Percentiles rank a stretch among this genome's conserved stretches.
phyloP scores from a whole-genome alignment of 805 yeast species.

The Teunomyces panamensis region DNA sequence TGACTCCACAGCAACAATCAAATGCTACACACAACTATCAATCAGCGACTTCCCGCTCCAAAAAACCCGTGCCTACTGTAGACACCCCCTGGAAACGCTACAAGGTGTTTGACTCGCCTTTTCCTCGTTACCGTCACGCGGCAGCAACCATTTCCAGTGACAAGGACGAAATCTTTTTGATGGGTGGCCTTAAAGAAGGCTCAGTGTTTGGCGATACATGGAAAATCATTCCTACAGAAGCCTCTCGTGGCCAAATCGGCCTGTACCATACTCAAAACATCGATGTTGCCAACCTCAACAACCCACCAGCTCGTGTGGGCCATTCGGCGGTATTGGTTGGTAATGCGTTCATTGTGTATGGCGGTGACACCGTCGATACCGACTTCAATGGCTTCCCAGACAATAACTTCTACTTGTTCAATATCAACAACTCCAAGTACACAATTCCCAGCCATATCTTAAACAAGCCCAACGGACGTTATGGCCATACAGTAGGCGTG shows the following conservation, averaged over 20 bases:
- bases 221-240: slow-evolving; percentile 61
- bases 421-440: slow-evolving; percentile 43
- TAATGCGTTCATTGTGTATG: slow-evolving; percentile 90
- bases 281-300: slow-evolving; percentile 60
- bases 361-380: slow-evolving; percentile 91
- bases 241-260: slow-evolving; percentile 17
- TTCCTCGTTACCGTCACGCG: slow-evolving; percentile 93
- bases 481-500: slow-evolving; percentile 88
- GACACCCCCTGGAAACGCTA: slow-evolving; percentile 61
- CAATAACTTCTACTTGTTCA: slow-evolving; percentile 86
- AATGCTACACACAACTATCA: no score
- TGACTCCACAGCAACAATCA: background rate
- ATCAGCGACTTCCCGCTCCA: background rate
- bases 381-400: slow-evolving; percentile 77
- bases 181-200: slow-evolving; percentile 94
- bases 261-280: slow-evolving; percentile 29
- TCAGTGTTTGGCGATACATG: slow-evolving; percentile 95
- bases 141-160: slow-evolving; percentile 75
- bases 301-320: slow-evolving; percentile 96
- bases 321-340: slow-evolving; percentile 92
- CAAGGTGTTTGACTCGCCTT: slow-evolving; percentile 71
- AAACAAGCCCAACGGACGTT: slow-evolving; percentile 82
- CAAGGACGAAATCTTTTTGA: slow-evolving; percentile 75
- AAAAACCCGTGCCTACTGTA: background rate
- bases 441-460: slow-evolving; percentile 44